phyloP scores from a whole-genome alignment of 768 basidiomycete genomes.

The Termitomyces sp. region DNA sequence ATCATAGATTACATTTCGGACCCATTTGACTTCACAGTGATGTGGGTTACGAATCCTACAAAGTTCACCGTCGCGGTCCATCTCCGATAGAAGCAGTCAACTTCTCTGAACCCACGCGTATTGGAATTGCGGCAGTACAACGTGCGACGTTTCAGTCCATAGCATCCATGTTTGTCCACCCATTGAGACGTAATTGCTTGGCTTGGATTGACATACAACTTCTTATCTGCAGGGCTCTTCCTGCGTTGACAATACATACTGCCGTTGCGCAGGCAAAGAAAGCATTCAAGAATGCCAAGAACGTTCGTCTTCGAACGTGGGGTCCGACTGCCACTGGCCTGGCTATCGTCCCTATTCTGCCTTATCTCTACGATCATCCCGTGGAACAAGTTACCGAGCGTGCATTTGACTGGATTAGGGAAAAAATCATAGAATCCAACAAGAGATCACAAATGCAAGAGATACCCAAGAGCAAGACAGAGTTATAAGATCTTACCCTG shows the following conservation, averaged over 20 bases:
- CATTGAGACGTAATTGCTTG: conserved; percentile 2
- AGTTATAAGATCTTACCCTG: conserved; percentile 5
- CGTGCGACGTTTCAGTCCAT: conserved; percentile 77
- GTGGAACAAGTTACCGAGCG: conserved; percentile 67
- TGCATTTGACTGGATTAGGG: conserved; percentile 67
- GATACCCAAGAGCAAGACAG: conserved; percentile 8
- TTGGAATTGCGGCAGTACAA: conserved; percentile 69
- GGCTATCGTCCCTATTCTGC: conserved; percentile 67
- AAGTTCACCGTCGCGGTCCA: conserved; percentile 65
- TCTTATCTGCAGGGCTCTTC: conserved; percentile 55
- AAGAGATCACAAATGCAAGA: conserved; percentile 4
- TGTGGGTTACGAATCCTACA: conserved; percentile 79
- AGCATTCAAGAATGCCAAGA: conserved; percentile 55
- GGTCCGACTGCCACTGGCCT: conserved; percentile 73
- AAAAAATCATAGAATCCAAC: conserved; percentile 42
- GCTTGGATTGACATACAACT: conserved; percentile 5
- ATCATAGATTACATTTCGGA: neutral
- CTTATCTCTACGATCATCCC: conserved; percentile 76
- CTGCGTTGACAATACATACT: conserved; percentile 83
- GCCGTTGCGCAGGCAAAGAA: conserved; percentile 71
- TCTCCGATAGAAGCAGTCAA: conserved; percentile 59
- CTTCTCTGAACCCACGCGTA: conserved; percentile 64
- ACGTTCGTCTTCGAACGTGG: conserved; percentile 59
- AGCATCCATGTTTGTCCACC: conserved; percentile 64
- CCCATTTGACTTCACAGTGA: conserved; percentile 36